Evolutionary conservation across 73 alveolate species (phyloP), one percentile per base, ranked within the genome.

Genomic region (Paramecium tetraurelia): DNA sequence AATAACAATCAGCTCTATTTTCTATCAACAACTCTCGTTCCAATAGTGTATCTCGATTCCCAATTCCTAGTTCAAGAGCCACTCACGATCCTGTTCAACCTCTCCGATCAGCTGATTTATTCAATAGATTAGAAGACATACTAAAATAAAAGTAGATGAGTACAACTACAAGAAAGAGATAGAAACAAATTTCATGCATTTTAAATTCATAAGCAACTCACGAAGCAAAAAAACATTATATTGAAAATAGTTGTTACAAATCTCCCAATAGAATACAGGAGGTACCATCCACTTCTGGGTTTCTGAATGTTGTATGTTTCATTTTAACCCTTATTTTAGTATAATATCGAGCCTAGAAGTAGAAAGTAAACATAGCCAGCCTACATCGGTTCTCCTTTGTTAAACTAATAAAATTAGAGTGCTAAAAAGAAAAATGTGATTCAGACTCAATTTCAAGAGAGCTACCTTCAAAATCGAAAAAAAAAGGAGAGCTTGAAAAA

Each of bases 1-100:
- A 44, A 41, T 44, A 80, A 41, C 75, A 80, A 48, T 44, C 70
- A 31, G 46, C 90, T 27, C 70, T 80, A 48, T 48, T 80, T 41
- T 41, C 90, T 31, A 22, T 80, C 76, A 46, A 43, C 38, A 80
- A 80, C 57, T 80, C 90, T 41, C 70, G 90, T 24, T 80, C 90
- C 43, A 80, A 46, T 80, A 44, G 76, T 80, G 90, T 80, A 9
- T 27, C 70, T 20, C 48, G 90, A 46, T 80, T 80, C 20, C 76
- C 90, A 20, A 43, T 48, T 18, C 90, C 90, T 46, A 43, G 76
- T 41, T 22, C 36, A 44, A 40, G 90, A 80, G 57, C 48, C 0
- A 80, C 90, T 80, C 90, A 80, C 18, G 75, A 80, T 20, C 75
- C 71, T 16, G 58, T 29, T 7, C 10, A 36, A 72, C 86, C 86